Conservation (phyloP, 805 yeast genomes). For the Lipomyces yamadae region DNA sequence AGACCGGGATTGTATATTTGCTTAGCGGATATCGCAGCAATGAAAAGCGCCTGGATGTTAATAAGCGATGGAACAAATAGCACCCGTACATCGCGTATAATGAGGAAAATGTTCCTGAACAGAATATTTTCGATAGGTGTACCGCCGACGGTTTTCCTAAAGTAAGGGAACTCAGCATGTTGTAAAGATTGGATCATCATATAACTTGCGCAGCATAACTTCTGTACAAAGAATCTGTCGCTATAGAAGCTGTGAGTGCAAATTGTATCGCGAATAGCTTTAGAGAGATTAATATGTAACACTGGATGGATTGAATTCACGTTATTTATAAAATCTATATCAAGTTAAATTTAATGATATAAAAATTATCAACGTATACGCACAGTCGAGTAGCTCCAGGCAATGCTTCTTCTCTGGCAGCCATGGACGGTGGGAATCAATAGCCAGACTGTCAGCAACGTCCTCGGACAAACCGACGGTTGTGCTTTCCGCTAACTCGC, state of each 20-base stretch:
- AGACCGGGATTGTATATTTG: slow-evolving; percentile 33
- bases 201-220: slow-evolving; percentile 28
- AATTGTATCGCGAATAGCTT: slow-evolving; percentile 17
- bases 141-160: slow-evolving; percentile 8
- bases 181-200: slow-evolving; percentile 31
- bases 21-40: slow-evolving; percentile 31
- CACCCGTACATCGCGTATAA: slow-evolving; percentile 28
- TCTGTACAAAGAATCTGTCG: slow-evolving; percentile 24
- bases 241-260: slow-evolving; percentile 15
- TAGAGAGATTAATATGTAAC: slow-evolving; percentile 16
- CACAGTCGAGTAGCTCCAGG: slow-evolving; percentile 22
- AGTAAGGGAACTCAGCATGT: neutral
- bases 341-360: neutral
- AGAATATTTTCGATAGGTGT: slow-evolving; percentile 23
- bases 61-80: slow-evolving; percentile 26
- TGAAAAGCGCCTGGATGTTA: slow-evolving; percentile 27
- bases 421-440: slow-evolving; percentile 32
- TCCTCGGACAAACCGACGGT: slow-evolving; percentile 33
- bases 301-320: slow-evolving; percentile 15
- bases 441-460: slow-evolving; percentile 27
- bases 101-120: slow-evolving; percentile 26
- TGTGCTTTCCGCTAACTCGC: slow-evolving; percentile 20
- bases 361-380: neutral
- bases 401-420: slow-evolving; percentile 21
- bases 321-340: slow-evolving; percentile 14